Percentiles rank a stretch among this genome's conserved stretches.
Evolutionary conservation across 345 rosid species (phyloP).

Genomic region (Passiflora organensis): DNA sequence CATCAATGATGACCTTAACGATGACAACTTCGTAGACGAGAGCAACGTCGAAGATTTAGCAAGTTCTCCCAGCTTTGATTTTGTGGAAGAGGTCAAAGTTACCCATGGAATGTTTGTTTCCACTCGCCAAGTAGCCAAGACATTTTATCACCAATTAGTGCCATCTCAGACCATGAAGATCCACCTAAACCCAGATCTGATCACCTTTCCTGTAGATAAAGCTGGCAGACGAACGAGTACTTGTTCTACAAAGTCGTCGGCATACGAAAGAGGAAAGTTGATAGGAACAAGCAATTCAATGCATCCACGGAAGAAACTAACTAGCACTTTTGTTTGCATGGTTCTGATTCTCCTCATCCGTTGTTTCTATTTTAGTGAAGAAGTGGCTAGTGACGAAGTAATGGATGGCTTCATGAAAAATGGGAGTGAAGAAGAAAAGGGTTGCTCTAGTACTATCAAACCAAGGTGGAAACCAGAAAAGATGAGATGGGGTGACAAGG

Average conservation of each 20-base stretch:
- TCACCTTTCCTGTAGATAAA: conserved; percentile 16
- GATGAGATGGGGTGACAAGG: conserved; percentile 16
- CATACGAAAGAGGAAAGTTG: conserved; percentile 8
- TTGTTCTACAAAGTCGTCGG: conserved; percentile 7
- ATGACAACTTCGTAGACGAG: conserved; percentile 28
- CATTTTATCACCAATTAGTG: conserved; percentile 72
- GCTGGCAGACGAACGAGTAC: conserved; percentile 8
- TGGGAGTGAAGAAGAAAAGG: conserved; percentile 5
- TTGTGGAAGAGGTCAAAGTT: conserved; percentile 64
- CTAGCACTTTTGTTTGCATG: conserved; percentile 25
- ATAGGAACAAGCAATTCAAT: conserved; percentile 1
- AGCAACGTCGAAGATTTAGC: conserved; percentile 31
- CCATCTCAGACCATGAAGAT: conserved; percentile 79
- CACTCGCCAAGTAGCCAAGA: conserved; percentile 70
- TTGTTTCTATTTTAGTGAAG: conserved; percentile 28
- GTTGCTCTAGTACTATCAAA: conserved; percentile 2
- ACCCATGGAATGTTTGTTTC: conserved; percentile 71
- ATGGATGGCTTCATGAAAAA: too few species aligned
- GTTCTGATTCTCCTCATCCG: conserved; percentile 35
- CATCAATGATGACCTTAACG: too few species aligned
- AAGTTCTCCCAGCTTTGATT: conserved; percentile 57
- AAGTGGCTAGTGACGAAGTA: too few species aligned
- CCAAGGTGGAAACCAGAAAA: conserved; percentile 12
- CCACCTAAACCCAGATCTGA: conserved; percentile 43
- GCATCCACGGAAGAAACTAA: conserved; percentile 30